Percentiles rank a stretch among this genome's conserved stretches.
phyloP scores from a whole-genome alignment of 75 land plant species.

The Larix kaempferi region DNA sequence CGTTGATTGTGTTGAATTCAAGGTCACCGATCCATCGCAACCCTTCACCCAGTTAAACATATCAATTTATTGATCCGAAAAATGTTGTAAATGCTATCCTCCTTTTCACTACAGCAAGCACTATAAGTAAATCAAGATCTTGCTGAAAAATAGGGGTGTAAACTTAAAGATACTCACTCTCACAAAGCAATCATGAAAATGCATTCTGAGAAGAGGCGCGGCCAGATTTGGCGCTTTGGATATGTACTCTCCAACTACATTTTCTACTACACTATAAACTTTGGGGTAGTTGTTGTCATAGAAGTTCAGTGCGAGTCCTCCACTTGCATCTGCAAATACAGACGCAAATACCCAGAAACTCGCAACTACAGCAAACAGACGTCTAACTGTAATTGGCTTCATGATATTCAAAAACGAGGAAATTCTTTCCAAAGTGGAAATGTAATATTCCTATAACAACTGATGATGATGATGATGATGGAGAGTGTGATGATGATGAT shows the following conservation, averaged over 20 bases:
- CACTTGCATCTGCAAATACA: not conserved
- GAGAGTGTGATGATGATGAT: no score
- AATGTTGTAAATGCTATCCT: no score
- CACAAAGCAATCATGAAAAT: slow-evolving; percentile 45
- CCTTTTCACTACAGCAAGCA: no score
- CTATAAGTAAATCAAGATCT: no score
- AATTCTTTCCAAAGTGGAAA: no score
- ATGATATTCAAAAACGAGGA: no score
- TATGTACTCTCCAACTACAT: slow-evolving; percentile 39
- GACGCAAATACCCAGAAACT: no score
- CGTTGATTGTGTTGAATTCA: slow-evolving; percentile 28
- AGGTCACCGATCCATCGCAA: slow-evolving; percentile 53
- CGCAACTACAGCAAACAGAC: no score
- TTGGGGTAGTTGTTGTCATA: slow-evolving; percentile 51
- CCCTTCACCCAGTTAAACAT: slow-evolving; percentile 20
- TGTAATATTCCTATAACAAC: no score
- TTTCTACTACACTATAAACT: slow-evolving; percentile 43
- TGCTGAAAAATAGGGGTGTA: no score
- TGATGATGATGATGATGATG: no score
- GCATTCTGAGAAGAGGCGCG: slow-evolving; percentile 25
- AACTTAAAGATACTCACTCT: not conserved
- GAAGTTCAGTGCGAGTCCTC: slow-evolving; percentile 21
- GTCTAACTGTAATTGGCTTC: no score
- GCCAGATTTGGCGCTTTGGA: slow-evolving; percentile 29
- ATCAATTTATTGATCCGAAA: not conserved